These are phyloP conservation scores for Exophiala xenobiotica DNA, from an alignment of 2,329 filamentous ascomycete genomes.

Conservation along the genomic window DNA sequence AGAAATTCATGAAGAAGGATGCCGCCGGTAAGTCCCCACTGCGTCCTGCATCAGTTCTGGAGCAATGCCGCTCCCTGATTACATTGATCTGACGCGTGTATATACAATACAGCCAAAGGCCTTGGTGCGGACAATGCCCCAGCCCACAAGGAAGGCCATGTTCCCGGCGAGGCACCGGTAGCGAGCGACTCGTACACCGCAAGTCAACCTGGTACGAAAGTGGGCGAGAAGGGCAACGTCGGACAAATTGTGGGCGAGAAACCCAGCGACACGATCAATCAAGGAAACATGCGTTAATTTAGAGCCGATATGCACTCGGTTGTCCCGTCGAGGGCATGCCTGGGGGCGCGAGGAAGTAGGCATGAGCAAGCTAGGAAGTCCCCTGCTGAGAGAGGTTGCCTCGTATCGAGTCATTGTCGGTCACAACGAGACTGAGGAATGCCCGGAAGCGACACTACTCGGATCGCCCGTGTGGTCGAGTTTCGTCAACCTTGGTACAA, in stretches of 20 bases:
- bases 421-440: no score
- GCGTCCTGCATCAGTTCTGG: no score
- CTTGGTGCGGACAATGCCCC: neutral
- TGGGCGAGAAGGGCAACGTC: neutral
- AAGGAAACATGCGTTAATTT: neutral
- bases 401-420: no score
- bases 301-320: no score
- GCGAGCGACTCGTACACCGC: neutral
- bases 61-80: no score
- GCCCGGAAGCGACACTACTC: no score
- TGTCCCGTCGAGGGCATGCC: no score
- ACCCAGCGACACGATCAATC: neutral
- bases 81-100: neutral
- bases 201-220: neutral
- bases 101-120: neutral
- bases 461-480: no score
- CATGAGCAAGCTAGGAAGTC: no score
- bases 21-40: neutral
- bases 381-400: no score
- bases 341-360: no score
- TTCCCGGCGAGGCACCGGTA: neutral
- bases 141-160: neutral
- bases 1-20: neutral
- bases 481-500: no score
- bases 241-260: neutral